phyloP scores from a whole-genome alignment of 2,329 filamentous ascomycete genomes.

The Claviceps purpurea region DNA sequence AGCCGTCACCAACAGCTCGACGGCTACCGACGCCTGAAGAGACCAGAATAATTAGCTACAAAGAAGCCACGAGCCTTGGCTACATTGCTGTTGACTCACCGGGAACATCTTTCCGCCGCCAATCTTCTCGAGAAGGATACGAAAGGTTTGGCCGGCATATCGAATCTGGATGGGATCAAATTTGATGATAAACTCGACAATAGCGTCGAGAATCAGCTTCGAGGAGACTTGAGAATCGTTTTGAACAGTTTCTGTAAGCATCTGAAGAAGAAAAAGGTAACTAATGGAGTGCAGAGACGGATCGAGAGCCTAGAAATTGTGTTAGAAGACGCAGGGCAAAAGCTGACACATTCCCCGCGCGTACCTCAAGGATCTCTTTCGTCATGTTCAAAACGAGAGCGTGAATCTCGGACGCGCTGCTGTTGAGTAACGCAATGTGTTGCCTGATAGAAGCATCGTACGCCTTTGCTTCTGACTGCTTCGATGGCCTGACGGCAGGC shows the following conservation, averaged over 20 bases:
- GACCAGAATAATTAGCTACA: background rate
- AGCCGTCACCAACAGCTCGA: constrained; percentile 34
- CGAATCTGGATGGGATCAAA: constrained; percentile 40
- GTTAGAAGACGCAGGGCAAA: background rate
- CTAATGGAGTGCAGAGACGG: constrained; percentile 37
- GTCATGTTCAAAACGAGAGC: constrained; percentile 20
- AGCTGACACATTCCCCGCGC: background rate
- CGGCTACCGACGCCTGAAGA: constrained; percentile 30
- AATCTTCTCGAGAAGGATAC: constrained; percentile 29
- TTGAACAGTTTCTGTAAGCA: constrained; percentile 16
- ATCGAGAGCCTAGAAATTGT: constrained; percentile 29
- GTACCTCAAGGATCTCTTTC: constrained; percentile 28
- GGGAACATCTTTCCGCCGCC: constrained; percentile 26
- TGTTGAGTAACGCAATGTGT: constrained; percentile 2
- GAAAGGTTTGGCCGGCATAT: constrained; percentile 32
- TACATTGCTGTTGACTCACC: constrained; percentile 19
- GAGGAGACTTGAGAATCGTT: constrained; percentile 18
- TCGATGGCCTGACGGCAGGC: background rate
- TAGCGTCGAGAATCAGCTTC: constrained; percentile 24
- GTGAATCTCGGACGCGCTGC: background rate
- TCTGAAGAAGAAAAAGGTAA: constrained; percentile 34
- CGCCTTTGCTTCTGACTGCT: background rate
- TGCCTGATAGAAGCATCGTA: constrained; percentile 4
- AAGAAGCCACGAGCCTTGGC: background rate
- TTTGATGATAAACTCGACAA: constrained; percentile 30